These are phyloP conservation scores for Breynia disticha DNA, from an alignment of 441 rosid species.

Conservation along the genomic window DNA sequence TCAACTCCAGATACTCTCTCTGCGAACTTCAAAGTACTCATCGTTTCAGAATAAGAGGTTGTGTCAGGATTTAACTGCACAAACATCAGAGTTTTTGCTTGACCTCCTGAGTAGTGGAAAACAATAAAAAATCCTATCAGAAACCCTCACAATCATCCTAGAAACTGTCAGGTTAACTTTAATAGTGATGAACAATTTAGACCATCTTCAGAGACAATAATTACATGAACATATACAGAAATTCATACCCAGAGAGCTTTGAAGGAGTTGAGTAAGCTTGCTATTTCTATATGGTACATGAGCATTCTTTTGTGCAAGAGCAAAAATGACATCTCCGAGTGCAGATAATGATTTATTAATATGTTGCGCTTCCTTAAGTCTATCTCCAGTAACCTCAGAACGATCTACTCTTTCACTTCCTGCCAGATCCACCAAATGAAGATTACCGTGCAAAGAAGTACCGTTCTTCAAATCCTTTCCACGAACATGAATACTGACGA, in stretches of 20 bases:
- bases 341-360: conserved; percentile 93
- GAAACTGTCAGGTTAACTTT: background rate
- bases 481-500: conserved; percentile 75
- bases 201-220: too few species aligned
- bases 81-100: conserved; percentile 91
- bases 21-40: conserved; percentile 89
- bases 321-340: conserved; percentile 88
- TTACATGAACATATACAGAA: too few species aligned
- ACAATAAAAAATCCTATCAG: background rate
- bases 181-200: too few species aligned
- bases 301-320: conserved; percentile 76
- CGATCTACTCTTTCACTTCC: conserved; percentile 96
- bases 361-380: conserved; percentile 87
- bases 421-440: conserved; percentile 89
- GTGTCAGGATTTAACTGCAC: conserved; percentile 92
- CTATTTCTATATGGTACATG: conserved; percentile 94
- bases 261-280: conserved; percentile 98
- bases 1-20: conserved; percentile 97
- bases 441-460: conserved; percentile 57
- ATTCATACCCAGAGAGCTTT: conserved; percentile 69
- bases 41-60: conserved; percentile 69
- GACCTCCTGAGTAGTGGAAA: conserved; percentile 56
- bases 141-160: background rate
- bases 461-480: conserved; percentile 67
- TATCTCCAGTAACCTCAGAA: conserved; percentile 87